Evolutionary conservation across 768 basidiomycete species (phyloP), one percentile per base, ranked within the genome.

Genomic region (Leucosporidium yakuticum): DNA sequence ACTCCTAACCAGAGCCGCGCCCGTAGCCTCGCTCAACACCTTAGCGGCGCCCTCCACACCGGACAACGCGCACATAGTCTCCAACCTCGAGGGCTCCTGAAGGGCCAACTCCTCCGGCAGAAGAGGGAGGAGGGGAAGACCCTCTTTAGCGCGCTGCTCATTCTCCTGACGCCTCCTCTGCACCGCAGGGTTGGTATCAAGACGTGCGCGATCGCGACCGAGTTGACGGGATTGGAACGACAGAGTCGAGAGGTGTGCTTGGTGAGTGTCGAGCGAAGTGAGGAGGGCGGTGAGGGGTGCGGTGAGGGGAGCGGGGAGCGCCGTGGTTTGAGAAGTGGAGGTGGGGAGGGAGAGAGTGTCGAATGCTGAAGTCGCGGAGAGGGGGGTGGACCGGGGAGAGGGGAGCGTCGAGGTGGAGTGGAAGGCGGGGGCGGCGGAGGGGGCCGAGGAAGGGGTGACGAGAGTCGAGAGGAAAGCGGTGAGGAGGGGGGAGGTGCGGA

Each of bases 391-490:
- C 25, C 32, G 56, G 31, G 56, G 32, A 29, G 56, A 29, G 56
- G n/a, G 17, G 32, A 36, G 34, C 11, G 56, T 19, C 32, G 68
- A 59, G 7, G 67, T 21, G 15, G 68, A 60, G 9, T 64, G 17
- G n/a, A 64, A 27, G 17, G 56, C 17, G 19, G 65, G 36, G 17
- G 68, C 59, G 6, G 68, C 21, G 25, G 68, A n/a, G 20, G 39
- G 39, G 2, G 39, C 39, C 27, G 63, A 14, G 32, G 72, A 49
- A 2, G 69, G 59, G n/a, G 73, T 57, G 19, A 67, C 63, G 27
- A 70, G 67, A 51, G 73, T 74, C 48, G 74, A 70, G 39, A 76
- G 73, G 73, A 75, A 76, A 53, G 75, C 75, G 50, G 73, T 70
- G 7, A 76, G 68, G 58, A 74, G 72, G 19, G 74, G 60, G 36